A percentile compares a stretch with the other conserved stretches of the same genome.
Conservation (phyloP, 306 rosid species). For the Casuarina equisetifolia region DNA sequence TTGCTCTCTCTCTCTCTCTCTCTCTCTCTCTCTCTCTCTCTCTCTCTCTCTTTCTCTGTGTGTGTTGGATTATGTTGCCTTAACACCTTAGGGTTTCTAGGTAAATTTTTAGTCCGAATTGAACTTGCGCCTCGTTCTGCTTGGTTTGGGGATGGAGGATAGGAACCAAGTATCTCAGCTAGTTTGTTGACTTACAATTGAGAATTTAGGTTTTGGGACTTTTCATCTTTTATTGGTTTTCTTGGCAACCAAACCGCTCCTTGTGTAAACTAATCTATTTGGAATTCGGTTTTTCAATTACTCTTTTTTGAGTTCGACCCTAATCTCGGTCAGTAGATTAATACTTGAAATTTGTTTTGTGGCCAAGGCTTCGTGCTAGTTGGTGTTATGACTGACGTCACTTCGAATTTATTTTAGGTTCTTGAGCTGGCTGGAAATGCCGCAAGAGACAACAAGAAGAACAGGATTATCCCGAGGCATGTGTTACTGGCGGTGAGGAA, state of each 20-base stretch:
- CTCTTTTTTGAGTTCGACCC: neutral
- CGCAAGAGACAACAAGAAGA: constrained; percentile 52
- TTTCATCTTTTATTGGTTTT: neutral
- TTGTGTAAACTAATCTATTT: neutral
- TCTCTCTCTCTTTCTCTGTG: neutral
- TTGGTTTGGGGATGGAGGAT: neutral
- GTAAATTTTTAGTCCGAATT: neutral
- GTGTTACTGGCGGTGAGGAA: constrained; percentile 51
- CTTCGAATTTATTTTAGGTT: constrained; percentile 31
- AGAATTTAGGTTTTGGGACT: neutral
- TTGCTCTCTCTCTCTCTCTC: neutral
- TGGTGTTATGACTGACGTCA: too few species aligned
- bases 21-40: neutral
- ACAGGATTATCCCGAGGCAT: constrained; percentile 46
- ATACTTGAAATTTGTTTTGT: neutral
- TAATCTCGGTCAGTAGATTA: neutral
- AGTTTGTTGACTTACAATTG: neutral
- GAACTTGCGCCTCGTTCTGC: neutral
- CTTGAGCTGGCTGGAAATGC: constrained; percentile 62
- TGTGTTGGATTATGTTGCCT: neutral
- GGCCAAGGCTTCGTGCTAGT: too few species aligned
- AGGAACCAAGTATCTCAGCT: neutral
- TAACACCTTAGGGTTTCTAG: neutral
- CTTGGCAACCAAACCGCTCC: neutral
- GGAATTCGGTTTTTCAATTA: neutral